Conservation (phyloP, 108 stramenopile species). For the Conticribra weissflogii region DNA sequence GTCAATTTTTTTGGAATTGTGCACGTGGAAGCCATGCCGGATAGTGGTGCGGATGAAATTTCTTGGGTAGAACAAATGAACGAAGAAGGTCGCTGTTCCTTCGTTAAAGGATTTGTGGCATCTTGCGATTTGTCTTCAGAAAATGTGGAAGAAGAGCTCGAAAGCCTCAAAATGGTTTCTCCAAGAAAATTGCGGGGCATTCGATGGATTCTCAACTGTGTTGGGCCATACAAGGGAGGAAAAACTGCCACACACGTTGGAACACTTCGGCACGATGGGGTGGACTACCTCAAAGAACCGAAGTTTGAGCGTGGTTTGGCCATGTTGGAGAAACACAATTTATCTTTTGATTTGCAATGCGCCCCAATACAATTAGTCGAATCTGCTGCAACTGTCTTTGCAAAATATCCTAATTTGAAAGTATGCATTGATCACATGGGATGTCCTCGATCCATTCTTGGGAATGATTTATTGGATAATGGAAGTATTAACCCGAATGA, state of each 20-base stretch:
- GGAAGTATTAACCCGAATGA: conserved; percentile 39
- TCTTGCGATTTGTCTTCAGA: conserved; percentile 65
- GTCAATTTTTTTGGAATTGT: conserved; percentile 54
- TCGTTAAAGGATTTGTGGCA: conserved; percentile 68
- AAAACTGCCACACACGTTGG: conserved; percentile 71
- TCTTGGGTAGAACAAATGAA: conserved; percentile 57
- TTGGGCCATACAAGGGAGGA: conserved; percentile 52
- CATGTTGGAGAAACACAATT: conserved; percentile 48
- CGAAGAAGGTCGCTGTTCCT: conserved; percentile 5
- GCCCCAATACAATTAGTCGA: conserved; percentile 71
- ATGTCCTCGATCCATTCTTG: conserved; percentile 58
- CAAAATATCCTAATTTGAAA: conserved; percentile 55
- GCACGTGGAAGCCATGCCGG: conserved; percentile 83
- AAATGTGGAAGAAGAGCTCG: conserved; percentile 53
- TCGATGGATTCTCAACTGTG: conserved; percentile 83
- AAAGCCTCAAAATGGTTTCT: conserved; percentile 18
- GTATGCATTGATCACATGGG: conserved; percentile 81
- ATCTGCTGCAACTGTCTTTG: conserved; percentile 59
- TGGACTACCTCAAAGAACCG: conserved; percentile 63
- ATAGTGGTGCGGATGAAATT: conserved; percentile 65
- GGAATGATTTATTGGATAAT: conserved; percentile 43
- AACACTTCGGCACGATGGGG: conserved; percentile 66
- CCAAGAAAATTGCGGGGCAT: conserved; percentile 55
- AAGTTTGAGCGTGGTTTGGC: conserved; percentile 74
- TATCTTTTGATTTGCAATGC: conserved; percentile 84